Percentiles rank a stretch among this genome's conserved stretches.
These are phyloP conservation scores for Aquilaria sinensis DNA, from an alignment of 345 rosid genomes.

Conservation along the genomic window DNA sequence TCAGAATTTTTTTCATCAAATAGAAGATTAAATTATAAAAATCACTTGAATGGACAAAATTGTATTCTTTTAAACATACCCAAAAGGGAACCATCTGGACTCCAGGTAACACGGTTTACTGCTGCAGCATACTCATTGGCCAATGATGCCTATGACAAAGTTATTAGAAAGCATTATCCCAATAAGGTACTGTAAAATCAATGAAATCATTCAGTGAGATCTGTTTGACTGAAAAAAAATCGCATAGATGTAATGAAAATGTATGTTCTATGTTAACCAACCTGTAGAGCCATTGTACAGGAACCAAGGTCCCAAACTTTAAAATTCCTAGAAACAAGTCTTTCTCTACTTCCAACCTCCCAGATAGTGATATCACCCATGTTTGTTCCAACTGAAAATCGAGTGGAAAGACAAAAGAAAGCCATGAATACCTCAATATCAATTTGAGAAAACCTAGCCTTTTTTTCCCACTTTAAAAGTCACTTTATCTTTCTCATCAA, in stretches of 20 bases:
- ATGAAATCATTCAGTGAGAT: neutral
- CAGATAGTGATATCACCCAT: constrained; percentile 26
- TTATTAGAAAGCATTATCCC: neutral
- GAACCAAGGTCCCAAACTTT: constrained; percentile 23
- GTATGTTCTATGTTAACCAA: constrained; percentile 1
- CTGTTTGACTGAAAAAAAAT: no score
- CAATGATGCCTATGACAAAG: constrained; percentile 11
- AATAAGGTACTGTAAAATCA: neutral
- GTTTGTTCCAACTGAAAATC: constrained; percentile 25
- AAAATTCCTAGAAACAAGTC: constrained; percentile 16
- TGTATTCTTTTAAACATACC: constrained; percentile 7
- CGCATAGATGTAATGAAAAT: neutral
- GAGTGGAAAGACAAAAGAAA: neutral
- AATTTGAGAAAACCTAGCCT: no score
- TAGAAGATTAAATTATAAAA: neutral
- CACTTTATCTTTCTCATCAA: no score
- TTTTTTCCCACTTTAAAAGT: no score
- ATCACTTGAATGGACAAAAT: neutral
- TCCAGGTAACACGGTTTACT: constrained; percentile 27
- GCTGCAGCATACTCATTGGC: constrained; percentile 18
- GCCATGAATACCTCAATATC: neutral
- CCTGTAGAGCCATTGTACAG: constrained; percentile 23
- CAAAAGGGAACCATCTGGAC: constrained; percentile 17
- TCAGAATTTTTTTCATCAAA: neutral
- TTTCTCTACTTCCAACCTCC: constrained; percentile 25